A percentile compares a stretch with the other conserved stretches of the same genome.
phyloP scores from a whole-genome alignment of 768 basidiomycete species.

The Phaeotremella skinneri region DNA sequence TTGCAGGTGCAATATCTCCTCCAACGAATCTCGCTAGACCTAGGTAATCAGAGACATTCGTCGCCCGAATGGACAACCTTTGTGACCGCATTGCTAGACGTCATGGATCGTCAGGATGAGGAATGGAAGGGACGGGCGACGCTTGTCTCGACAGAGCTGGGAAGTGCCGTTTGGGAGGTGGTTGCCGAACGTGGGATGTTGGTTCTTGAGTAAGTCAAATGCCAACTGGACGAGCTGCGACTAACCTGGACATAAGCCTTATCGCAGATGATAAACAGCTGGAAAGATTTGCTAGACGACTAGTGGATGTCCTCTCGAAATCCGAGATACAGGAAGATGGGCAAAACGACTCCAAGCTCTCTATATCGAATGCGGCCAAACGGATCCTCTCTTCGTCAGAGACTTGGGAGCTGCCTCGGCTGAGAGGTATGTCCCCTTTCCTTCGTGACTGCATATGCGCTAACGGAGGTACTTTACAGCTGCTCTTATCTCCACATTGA shows the following conservation, averaged over 20 bases:
- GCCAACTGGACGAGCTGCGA: not conserved
- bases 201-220: conserved; percentile 21
- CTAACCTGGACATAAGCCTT: not conserved
- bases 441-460: not conserved
- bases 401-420: conserved; percentile 30
- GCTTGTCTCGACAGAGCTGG: not conserved
- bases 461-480: not conserved
- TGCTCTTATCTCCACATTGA: not conserved
- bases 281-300: not conserved
- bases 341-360: not conserved
- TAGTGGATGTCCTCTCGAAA: not conserved
- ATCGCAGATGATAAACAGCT: not conserved
- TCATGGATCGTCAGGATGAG: not conserved
- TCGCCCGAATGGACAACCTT: not conserved
- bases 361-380: conserved; percentile 1
- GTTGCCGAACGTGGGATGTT: conserved; percentile 5
- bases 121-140: not conserved
- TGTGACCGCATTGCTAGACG: conserved; percentile 4
- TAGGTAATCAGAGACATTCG: not conserved
- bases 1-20: not conserved
- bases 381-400: conserved; percentile 16
- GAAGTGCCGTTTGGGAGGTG: conserved; percentile 8
- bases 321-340: not conserved
- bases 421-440: conserved; percentile 18
- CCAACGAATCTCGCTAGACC: not conserved